Evolutionary conservation across 805 yeast species (phyloP).

Genomic region (Sporopachydermia quercuum): DNA sequence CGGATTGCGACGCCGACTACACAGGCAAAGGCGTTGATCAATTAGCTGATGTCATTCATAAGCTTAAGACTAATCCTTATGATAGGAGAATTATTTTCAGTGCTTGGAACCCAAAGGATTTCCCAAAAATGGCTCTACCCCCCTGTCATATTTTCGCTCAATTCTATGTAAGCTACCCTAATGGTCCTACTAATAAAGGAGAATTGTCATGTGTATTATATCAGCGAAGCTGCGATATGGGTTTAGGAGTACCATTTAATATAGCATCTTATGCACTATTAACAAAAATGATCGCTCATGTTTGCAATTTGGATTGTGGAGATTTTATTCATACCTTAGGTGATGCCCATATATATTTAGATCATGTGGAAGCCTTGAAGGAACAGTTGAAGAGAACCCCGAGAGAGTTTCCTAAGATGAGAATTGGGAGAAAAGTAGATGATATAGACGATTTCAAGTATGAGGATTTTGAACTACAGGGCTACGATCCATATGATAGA

Average conservation of each 20-base stretch:
- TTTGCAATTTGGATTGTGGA: constrained; percentile 91
- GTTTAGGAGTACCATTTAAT: constrained; percentile 97
- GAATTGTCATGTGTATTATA: constrained; percentile 76
- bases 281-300: constrained; percentile 89
- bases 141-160: constrained; percentile 97
- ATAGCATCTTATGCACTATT: constrained; percentile 91
- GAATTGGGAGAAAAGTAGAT: constrained; percentile 49
- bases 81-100: constrained; percentile 89
- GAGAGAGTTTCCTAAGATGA: constrained; percentile 62
- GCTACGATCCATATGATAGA: constrained; percentile 66
- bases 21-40: constrained; percentile 86
- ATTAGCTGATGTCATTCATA: constrained; percentile 61
- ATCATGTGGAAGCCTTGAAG: constrained; percentile 83
- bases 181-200: constrained; percentile 33
- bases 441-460: constrained; percentile 75
- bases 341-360: constrained; percentile 88
- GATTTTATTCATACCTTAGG: constrained; percentile 94
- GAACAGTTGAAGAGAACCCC: constrained; percentile 71
- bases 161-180: constrained; percentile 82
- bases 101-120: constrained; percentile 98
- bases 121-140: constrained; percentile 88
- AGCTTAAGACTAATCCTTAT: constrained; percentile 76
- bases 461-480: constrained; percentile 75
- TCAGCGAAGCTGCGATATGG: constrained; percentile 99
- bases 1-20: constrained; percentile 77